A percentile compares a stretch with the other conserved stretches of the same genome.
Evolutionary conservation across 345 rosid genomes (phyloP).

Genomic region (Euphorbia peplus): DNA sequence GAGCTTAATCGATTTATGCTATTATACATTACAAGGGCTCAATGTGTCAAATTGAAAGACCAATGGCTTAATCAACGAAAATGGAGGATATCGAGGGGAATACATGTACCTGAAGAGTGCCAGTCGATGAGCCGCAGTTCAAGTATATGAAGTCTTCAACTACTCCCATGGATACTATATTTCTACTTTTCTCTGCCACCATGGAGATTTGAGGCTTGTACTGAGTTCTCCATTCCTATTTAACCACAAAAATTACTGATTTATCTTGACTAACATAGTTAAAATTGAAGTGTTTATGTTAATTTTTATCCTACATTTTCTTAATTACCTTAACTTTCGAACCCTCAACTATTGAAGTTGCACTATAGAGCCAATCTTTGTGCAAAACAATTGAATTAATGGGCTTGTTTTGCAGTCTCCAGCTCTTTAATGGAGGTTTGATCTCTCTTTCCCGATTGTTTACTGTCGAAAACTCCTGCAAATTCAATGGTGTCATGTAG

Average conservation of each 20-base stretch:
- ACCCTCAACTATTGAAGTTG: conserved; percentile 58
- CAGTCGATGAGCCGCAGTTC: conserved; percentile 61
- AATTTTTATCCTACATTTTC: too few relatives aligned
- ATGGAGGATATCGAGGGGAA: neutral
- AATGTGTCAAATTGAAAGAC: too few relatives aligned
- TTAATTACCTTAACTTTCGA: conserved; percentile 61
- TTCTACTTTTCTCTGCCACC: conserved; percentile 46
- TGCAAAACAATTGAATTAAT: conserved; percentile 58
- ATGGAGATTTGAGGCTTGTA: conserved; percentile 57
- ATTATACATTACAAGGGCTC: too few relatives aligned
- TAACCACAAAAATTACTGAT: too few relatives aligned
- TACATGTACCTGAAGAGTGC: conserved; percentile 61
- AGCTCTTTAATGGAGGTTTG: conserved; percentile 60
- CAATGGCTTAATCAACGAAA: too few relatives aligned
- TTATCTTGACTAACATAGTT: neutral
- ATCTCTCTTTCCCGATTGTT: conserved; percentile 67
- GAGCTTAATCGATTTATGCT: too few relatives aligned
- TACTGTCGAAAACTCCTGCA: conserved; percentile 52
- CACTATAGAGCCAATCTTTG: conserved; percentile 82
- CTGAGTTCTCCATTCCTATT: conserved; percentile 74
- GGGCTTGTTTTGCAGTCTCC: conserved; percentile 68
- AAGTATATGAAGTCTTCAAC: conserved; percentile 92
- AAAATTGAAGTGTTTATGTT: too few relatives aligned
- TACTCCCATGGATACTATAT: conserved; percentile 54
- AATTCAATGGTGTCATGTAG: conserved; percentile 1